phyloP scores from a whole-genome alignment of 495 filamentous ascomycete species.

The Platismatia glauca region DNA sequence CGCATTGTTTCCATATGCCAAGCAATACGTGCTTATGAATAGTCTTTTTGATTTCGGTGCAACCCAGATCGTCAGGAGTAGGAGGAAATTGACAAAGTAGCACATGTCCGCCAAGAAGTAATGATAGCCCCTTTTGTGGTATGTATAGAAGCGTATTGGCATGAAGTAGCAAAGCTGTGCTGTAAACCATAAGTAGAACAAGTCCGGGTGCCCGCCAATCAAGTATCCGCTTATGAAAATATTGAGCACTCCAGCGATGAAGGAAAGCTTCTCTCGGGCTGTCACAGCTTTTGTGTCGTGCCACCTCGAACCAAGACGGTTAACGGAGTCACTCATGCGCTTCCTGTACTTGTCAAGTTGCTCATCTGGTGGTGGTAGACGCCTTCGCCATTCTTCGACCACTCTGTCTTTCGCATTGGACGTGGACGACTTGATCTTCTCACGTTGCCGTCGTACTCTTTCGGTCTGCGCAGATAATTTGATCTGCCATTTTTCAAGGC shows the following conservation, averaged over 20 bases:
- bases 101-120: constrained; percentile 97
- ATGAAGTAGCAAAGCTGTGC: constrained; percentile 82
- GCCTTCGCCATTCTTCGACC: constrained; percentile 77
- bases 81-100: constrained; percentile 92
- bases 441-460: constrained; percentile 71
- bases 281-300: constrained; percentile 82
- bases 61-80: constrained; percentile 75
- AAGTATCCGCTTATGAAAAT: constrained; percentile 94
- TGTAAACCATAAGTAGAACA: constrained; percentile 90
- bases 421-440: constrained; percentile 56
- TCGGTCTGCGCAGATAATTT: constrained; percentile 72
- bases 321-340: constrained; percentile 79
- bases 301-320: constrained; percentile 77
- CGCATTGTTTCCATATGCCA: constrained; percentile 93
- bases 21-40: constrained; percentile 86
- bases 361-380: constrained; percentile 77
- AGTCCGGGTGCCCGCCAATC: constrained; percentile 75
- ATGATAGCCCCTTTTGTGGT: constrained; percentile 83
- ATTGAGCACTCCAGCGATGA: constrained; percentile 92
- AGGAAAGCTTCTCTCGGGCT: constrained; percentile 84
- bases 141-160: constrained; percentile 87
- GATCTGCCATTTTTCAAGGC: constrained; percentile 79
- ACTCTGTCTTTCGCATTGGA: constrained; percentile 59
- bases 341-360: constrained; percentile 84
- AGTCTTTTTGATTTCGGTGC: constrained; percentile 86